Base-by-base conservation (phyloP, 169 alveolate species). In the Eimeria sp. region DNA sequence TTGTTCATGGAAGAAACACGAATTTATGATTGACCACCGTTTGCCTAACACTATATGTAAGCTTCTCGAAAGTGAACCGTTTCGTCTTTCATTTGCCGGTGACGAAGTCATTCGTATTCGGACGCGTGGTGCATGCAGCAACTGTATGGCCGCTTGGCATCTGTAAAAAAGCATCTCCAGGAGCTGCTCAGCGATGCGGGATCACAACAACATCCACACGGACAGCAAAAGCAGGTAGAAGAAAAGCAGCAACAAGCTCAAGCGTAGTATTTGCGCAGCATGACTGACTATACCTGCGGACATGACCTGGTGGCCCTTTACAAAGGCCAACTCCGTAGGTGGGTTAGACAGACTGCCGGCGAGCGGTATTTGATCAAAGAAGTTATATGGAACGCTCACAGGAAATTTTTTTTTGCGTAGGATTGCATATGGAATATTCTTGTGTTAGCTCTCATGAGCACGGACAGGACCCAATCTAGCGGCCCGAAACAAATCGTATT, bases 71-170 rank as follows among this genome's bases (percentile, higher is more conserved):
- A 16, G 22, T 34, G 49, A 30, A 47, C 20, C 30, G 49, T 82
- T n/a, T 30, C 13, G 13, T 72, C 30, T n/a, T n/a, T 54, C 63
- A 45, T 76, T 14, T 22, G 43, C 14, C 43, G 61, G 5, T 76
- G 34, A 45, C 40, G 86, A 47, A 14, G 57, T 22, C n/a, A 9
- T 5, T 51, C 45, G 73, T n/a, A 34, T 76, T 16, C 87, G 0
- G 14, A 76, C n/a, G 67, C 47, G 40, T 47, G 40, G 45, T 80
- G 30, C 40, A n/a, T 80, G 78, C 93, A 87, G 93, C 93, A 87
- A 63, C 93, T 87, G 45, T 87, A 87, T 63, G 93, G 93, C 11
- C 93, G 93, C 54, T 54, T 87, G 82, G 65, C 93, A 25, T 70
- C 65, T 5, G 82, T 87, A 65, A 87, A 87, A 43, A 63, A 87